These are phyloP conservation scores for Fusarium transvaalense DNA, from an alignment of 2,329 filamentous ascomycete genomes.

Conservation along the genomic window DNA sequence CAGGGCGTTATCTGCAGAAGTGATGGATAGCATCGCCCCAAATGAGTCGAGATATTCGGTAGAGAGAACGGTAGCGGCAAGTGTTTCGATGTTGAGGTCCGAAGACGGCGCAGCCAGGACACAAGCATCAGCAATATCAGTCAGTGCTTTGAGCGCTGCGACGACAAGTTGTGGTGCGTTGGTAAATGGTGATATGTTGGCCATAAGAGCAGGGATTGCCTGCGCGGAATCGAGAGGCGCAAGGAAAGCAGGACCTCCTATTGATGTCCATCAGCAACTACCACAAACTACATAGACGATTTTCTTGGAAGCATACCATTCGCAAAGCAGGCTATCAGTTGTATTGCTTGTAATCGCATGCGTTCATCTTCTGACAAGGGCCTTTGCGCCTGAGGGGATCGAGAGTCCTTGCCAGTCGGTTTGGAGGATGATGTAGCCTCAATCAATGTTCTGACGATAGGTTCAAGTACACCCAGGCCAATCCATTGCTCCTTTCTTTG, in stretches of 20 bases:
- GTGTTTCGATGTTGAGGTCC: conserved; percentile 60
- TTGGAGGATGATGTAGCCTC: conserved; percentile 51
- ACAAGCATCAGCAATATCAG: conserved; percentile 76
- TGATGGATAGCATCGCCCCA: conserved; percentile 72
- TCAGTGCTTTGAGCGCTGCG: conserved; percentile 79
- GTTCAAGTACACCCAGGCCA: conserved; percentile 74
- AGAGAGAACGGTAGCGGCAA: conserved; percentile 76
- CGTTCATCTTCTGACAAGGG: conserved; percentile 72
- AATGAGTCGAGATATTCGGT: conserved; percentile 72
- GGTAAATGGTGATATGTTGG: conserved; percentile 74
- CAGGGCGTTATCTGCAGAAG: conserved; percentile 62
- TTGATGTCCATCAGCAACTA: conserved; percentile 35
- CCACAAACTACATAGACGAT: background rate
- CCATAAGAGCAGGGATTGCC: conserved; percentile 76
- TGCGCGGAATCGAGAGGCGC: conserved; percentile 76
- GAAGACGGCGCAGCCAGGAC: conserved; percentile 65
- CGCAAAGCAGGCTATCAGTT: conserved; percentile 87
- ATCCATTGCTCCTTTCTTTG: conserved; percentile 88
- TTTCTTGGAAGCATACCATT: conserved; percentile 71
- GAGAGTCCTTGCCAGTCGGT: conserved; percentile 57
- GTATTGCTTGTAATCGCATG: conserved; percentile 80
- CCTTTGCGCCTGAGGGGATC: conserved; percentile 51
- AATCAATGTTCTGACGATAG: conserved; percentile 63
- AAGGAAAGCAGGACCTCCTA: conserved; percentile 85
- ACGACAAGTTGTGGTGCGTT: conserved; percentile 76